These are phyloP conservation scores for Talaromyces islandicus DNA, from an alignment of 2,329 filamentous ascomycete genomes.

Conservation along the genomic window DNA sequence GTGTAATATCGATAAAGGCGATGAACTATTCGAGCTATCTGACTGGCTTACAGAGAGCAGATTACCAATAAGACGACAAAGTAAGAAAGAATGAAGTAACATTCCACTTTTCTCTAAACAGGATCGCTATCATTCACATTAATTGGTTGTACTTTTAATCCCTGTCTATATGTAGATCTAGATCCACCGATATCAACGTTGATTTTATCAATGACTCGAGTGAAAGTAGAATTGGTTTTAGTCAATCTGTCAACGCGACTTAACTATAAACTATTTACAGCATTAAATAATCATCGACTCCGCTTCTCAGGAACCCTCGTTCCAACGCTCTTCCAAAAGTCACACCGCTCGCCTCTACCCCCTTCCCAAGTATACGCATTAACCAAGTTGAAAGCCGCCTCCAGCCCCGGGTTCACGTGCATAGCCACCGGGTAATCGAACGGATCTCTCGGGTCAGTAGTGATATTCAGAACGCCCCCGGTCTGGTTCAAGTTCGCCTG, in stretches of 20 bases:
- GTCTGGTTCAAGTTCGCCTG: constrained; percentile 45
- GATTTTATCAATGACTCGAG: background rate
- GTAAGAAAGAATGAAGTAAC: background rate
- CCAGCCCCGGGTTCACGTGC: constrained; percentile 23
- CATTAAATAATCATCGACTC: background rate
- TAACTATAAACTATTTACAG: background rate
- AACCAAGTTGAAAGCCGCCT: constrained; percentile 35
- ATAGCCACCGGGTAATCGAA: constrained; percentile 17
- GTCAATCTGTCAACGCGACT: background rate
- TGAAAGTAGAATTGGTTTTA: background rate
- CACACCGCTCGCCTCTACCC: constrained; percentile 41
- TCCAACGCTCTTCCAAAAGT: constrained; percentile 33
- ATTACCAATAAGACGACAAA: background rate
- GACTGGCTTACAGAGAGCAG: too few species aligned
- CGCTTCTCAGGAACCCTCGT: constrained; percentile 13
- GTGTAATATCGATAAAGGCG: too few species aligned
- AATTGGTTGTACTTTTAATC: too few species aligned
- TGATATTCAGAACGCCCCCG: constrained; percentile 25
- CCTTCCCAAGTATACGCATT: constrained; percentile 45
- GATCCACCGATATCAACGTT: background rate
- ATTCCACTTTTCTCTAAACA: background rate
- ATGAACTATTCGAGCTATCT: too few species aligned
- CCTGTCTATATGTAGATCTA: too few species aligned
- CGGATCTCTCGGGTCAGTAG: constrained; percentile 10
- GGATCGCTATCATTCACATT: background rate